These are phyloP conservation scores for Boletus vinaceobasis DNA, from an alignment of 768 basidiomycete species.

Conservation along the genomic window DNA sequence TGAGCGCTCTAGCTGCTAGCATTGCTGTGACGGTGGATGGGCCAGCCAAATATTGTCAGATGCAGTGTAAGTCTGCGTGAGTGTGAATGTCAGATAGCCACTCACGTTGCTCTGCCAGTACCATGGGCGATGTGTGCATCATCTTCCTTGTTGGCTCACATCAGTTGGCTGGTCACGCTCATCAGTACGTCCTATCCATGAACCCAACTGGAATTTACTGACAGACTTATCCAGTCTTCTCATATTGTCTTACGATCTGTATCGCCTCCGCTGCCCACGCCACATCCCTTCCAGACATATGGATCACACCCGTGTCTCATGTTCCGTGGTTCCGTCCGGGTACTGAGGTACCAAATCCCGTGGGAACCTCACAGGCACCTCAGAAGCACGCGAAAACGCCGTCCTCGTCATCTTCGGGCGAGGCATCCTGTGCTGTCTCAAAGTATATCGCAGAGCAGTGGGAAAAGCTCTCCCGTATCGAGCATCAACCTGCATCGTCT, in stretches of 20 bases:
- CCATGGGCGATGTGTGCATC: slow-evolving; percentile 48
- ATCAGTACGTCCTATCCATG: slow-evolving; percentile 37
- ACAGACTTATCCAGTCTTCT: slow-evolving; percentile 36
- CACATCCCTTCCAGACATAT: slow-evolving; percentile 43
- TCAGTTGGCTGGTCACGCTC: slow-evolving; percentile 47
- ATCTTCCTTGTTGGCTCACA: slow-evolving; percentile 43
- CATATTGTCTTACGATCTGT: slow-evolving; percentile 55
- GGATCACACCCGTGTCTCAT: slow-evolving; percentile 48
- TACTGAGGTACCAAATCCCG: background rate
- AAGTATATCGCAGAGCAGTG: slow-evolving; percentile 31
- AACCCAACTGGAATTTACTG: background rate
- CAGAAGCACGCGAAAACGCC: slow-evolving; percentile 10
- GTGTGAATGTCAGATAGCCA: background rate
- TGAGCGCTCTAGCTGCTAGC: slow-evolving; percentile 40
- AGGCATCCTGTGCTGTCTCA: slow-evolving; percentile 21
- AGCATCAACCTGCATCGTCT: slow-evolving; percentile 16
- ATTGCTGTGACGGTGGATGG: slow-evolving; percentile 46
- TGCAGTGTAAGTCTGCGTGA: slow-evolving; percentile 31
- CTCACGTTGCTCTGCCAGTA: slow-evolving; percentile 23
- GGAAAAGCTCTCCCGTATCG: slow-evolving; percentile 26
- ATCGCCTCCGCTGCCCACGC: slow-evolving; percentile 46
- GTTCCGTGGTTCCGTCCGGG: slow-evolving; percentile 54
- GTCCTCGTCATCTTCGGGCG: slow-evolving; percentile 8
- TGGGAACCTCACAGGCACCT: slow-evolving; percentile 2
- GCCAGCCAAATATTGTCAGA: slow-evolving; percentile 36